phyloP scores from a whole-genome alignment of 257 asterid genomes.

The Perilla frutescens region DNA sequence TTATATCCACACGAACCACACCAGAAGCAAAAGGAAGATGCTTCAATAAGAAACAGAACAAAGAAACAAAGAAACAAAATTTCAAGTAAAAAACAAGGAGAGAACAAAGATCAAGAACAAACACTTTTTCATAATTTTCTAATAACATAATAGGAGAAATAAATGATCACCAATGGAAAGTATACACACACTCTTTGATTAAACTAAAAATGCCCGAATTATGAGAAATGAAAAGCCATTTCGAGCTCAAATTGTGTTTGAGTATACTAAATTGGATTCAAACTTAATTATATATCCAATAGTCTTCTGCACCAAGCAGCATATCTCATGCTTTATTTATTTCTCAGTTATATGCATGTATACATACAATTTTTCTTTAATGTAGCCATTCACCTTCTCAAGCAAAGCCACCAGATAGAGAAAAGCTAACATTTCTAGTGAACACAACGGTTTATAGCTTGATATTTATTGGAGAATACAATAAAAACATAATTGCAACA shows the following conservation, averaged over 20 bases:
- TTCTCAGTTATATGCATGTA: slow-evolving; percentile 23
- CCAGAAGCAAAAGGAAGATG: slow-evolving; percentile 4
- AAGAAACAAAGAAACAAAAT: slow-evolving; percentile 15
- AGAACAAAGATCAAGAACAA: slow-evolving; percentile 16
- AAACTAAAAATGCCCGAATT: neutral
- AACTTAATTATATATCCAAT: neutral
- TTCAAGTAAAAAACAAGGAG: neutral
- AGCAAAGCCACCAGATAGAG: slow-evolving; percentile 1
- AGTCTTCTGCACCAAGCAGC: slow-evolving; percentile 2
- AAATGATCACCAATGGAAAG: neutral
- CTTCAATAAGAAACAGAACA: slow-evolving; percentile 1
- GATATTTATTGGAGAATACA: slow-evolving; percentile 8
- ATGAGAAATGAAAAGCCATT: neutral
- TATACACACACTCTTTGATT: neutral
- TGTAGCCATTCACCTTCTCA: neutral
- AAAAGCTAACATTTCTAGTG: neutral
- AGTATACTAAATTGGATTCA: no score
- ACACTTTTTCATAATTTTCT: neutral
- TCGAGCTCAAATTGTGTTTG: neutral
- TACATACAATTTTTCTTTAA: neutral
- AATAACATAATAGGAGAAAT: neutral
- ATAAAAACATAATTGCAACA: slow-evolving; percentile 4
- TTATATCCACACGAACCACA: neutral
- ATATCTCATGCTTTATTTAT: neutral
- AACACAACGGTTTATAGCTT: neutral